A percentile compares a stretch with the other conserved stretches of the same genome.
Evolutionary conservation across 441 rosid species (phyloP).

Genomic region (Erodium trifolium): DNA sequence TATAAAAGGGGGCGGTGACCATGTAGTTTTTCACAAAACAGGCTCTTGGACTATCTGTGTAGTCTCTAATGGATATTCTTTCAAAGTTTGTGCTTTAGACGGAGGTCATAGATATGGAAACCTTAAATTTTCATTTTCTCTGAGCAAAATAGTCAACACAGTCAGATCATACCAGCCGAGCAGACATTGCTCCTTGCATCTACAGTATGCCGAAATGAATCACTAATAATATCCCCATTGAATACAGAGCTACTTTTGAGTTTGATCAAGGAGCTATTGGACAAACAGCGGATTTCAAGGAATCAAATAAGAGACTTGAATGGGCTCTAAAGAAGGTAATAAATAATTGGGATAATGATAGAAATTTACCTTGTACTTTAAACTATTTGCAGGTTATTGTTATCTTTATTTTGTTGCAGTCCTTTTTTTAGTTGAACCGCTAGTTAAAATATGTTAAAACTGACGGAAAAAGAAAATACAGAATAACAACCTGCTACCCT

Average conservation of each 20-base stretch:
- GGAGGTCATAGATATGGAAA: background rate
- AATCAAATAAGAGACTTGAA: constrained; percentile 74
- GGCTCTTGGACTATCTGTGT: background rate
- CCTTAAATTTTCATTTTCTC: background rate
- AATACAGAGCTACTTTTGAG: constrained; percentile 82
- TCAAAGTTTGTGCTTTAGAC: background rate
- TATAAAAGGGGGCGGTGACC: background rate
- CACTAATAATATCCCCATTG: background rate
- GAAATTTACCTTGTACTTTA: too few species aligned
- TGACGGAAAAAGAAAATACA: too few species aligned
- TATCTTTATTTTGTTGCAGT: too few species aligned
- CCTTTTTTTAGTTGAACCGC: too few species aligned
- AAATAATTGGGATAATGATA: constrained; percentile 10
- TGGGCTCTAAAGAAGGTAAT: constrained; percentile 83
- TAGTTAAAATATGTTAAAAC: too few species aligned
- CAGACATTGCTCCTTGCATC: background rate
- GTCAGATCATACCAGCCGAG: background rate
- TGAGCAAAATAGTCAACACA: background rate
- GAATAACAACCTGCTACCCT: too few species aligned
- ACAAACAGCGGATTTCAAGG: constrained; percentile 89
- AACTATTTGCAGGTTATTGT: too few species aligned
- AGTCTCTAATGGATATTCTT: background rate
- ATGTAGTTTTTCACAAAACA: background rate
- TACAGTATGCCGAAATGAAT: background rate
- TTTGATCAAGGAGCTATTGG: constrained; percentile 77